Base-by-base conservation (phyloP, 495 filamentous ascomycete species). In the Annulohypoxylon stygium region DNA sequence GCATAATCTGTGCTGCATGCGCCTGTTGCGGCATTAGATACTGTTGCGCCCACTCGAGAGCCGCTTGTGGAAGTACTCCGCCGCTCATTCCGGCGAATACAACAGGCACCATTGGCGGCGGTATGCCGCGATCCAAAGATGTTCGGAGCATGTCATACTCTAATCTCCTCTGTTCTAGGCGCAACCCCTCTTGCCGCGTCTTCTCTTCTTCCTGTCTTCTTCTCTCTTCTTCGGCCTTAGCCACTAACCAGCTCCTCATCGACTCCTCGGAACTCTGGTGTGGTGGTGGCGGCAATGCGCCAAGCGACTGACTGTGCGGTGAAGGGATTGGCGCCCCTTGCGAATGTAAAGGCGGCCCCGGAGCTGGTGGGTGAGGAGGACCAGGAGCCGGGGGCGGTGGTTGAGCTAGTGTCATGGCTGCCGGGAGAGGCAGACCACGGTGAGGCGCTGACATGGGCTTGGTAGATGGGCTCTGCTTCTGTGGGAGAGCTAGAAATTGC, bases 141-240 rank as follows among this genome's bases (percentile, higher is more conserved):
- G 96, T 93, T 68, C 88, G 85, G 64, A 99, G 80, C 82, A 99
- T 97, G 58, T 90, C 89, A 78, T 92, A 89, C 78, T 98, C 95
- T 41, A 95, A 87, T 77, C 86, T 91, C 55, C 95, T 89, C 79
- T 93, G 93, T 78, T 98, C 95, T 50, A 97, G 81, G 50, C 89
- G 87, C 34, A 91, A 82, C 23, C 85, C 83, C 78, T 95, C 94
- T 77, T 97, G 94, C 61, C 90, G 87, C 23, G 93, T 97, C 84
- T 88, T 93, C 80, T 97, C 92, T 79, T 96, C 93, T 79, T 98
- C 94, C 79, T 95, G 92, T 77, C 85, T 92, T 74, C 91, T 88
- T 69, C 88, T 88, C 67, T 96, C 93, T 72, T 97, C 95, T 81
- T 98, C 95, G 2, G 89, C 85, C 82, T 93, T 97, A 12, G 94